These are phyloP conservation scores for Hypoxylon sp. DNA, from an alignment of 2,329 filamentous ascomycete genomes.

Conservation along the genomic window DNA sequence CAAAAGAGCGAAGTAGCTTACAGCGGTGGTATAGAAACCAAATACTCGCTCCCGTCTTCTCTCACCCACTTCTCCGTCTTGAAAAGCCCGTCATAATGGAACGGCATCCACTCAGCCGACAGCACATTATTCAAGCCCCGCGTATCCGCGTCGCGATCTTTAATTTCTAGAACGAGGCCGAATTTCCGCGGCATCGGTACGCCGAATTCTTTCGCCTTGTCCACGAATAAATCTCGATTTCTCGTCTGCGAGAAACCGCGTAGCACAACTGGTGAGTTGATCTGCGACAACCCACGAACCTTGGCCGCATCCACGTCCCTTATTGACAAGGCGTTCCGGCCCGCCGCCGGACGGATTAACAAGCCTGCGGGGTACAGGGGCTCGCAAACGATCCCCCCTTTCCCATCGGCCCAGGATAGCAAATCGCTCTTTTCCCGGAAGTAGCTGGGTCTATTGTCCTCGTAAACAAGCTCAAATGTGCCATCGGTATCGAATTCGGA, in stretches of 20 bases:
- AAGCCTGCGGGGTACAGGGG: constrained; percentile 65
- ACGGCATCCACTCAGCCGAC: constrained; percentile 69
- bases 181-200: constrained; percentile 67
- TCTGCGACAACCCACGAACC: constrained; percentile 62
- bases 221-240: constrained; percentile 61
- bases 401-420: constrained; percentile 58
- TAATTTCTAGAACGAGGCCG: constrained; percentile 66
- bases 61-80: constrained; percentile 62
- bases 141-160: constrained; percentile 62
- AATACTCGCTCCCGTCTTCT: constrained; percentile 58
- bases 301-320: constrained; percentile 61
- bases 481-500: constrained; percentile 59
- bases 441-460: constrained; percentile 62
- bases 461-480: constrained; percentile 62
- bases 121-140: constrained; percentile 67
- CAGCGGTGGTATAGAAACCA: constrained; percentile 61
- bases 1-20: constrained; percentile 48
- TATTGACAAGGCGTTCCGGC: constrained; percentile 56
- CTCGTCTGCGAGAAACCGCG: constrained; percentile 66
- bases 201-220: constrained; percentile 64
- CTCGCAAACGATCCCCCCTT: constrained; percentile 58
- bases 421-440: constrained; percentile 65
- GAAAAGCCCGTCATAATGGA: constrained; percentile 71
- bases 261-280: constrained; percentile 67
- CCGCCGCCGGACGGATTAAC: constrained; percentile 57